These are phyloP conservation scores for Backusella westeae DNA, from an alignment of 192 early-diverging fungal genomes.

Conservation along the genomic window DNA sequence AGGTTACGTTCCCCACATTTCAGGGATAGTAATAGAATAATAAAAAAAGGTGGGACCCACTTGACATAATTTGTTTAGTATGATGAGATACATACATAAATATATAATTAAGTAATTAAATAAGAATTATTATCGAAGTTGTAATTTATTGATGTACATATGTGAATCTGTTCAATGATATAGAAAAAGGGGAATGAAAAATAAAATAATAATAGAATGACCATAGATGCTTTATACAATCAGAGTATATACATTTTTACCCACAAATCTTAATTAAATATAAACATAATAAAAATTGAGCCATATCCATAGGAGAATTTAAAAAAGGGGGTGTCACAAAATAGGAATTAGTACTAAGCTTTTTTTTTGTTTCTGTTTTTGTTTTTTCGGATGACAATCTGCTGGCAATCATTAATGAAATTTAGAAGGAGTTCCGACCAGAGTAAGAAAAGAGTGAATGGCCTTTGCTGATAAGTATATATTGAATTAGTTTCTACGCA, in stretches of 20 bases:
- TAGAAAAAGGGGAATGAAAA: not conserved
- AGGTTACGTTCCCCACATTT: not conserved
- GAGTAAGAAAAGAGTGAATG: not conserved
- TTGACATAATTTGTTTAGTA: not conserved
- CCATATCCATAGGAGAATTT: slow-evolving; percentile 9
- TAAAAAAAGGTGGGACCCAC: not conserved
- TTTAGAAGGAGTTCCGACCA: not conserved
- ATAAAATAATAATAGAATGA: not conserved
- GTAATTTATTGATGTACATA: slow-evolving; percentile 3
- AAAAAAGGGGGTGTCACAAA: not conserved
- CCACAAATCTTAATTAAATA: slow-evolving; percentile 8
- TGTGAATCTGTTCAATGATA: not conserved
- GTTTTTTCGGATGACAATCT: slow-evolving; percentile 8
- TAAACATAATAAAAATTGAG: slow-evolving; percentile 8
- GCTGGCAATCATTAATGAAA: not conserved
- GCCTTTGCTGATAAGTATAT: not conserved
- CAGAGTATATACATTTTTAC: not conserved
- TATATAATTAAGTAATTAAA: not conserved
- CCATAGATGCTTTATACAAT: slow-evolving; percentile 1
- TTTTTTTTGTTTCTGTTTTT: slow-evolving; percentile 5
- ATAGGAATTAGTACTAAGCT: not conserved
- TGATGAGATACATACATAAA: not conserved
- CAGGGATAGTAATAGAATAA: not conserved
- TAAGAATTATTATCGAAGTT: not conserved
- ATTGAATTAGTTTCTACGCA: not conserved